These are phyloP conservation scores for Ciborinia camelliae DNA, from an alignment of 2,329 filamentous ascomycete genomes.

Conservation along the genomic window DNA sequence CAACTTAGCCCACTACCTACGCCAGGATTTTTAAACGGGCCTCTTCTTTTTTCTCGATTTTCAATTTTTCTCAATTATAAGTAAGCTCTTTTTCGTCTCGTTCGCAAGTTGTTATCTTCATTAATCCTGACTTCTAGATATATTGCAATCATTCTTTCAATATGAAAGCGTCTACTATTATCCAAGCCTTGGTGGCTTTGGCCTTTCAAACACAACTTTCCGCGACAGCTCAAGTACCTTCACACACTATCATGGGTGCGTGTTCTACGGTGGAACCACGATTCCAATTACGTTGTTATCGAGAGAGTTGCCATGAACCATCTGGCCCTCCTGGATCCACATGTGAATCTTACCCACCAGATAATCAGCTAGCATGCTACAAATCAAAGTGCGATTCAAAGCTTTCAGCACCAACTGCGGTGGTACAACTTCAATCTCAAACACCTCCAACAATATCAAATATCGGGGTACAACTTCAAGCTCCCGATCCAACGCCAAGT, in stretches of 20 bases:
- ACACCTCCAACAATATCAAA: too few relatives aligned
- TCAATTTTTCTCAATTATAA: background rate
- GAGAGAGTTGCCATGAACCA: background rate
- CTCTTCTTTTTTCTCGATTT: background rate
- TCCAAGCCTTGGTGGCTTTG: background rate
- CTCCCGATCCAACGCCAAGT: too few relatives aligned
- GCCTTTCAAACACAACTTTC: background rate
- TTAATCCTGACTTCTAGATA: background rate
- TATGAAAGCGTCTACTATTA: background rate
- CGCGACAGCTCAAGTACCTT: background rate
- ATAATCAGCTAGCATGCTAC: background rate
- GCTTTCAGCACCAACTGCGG: background rate
- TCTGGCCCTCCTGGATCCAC: background rate
- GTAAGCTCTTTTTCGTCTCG: background rate
- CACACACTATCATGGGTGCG: background rate
- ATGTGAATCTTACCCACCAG: slow-evolving; percentile 4
- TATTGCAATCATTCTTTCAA: background rate
- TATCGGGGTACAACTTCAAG: too few relatives aligned
- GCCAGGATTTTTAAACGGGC: background rate
- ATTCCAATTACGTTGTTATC: background rate
- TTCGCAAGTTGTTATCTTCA: background rate
- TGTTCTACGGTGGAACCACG: background rate
- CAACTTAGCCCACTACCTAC: background rate
- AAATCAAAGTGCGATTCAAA: background rate
- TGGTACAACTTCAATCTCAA: background rate